phyloP scores from a whole-genome alignment of 208 protist species.

The Leptomonas pyrrhocoris region DNA sequence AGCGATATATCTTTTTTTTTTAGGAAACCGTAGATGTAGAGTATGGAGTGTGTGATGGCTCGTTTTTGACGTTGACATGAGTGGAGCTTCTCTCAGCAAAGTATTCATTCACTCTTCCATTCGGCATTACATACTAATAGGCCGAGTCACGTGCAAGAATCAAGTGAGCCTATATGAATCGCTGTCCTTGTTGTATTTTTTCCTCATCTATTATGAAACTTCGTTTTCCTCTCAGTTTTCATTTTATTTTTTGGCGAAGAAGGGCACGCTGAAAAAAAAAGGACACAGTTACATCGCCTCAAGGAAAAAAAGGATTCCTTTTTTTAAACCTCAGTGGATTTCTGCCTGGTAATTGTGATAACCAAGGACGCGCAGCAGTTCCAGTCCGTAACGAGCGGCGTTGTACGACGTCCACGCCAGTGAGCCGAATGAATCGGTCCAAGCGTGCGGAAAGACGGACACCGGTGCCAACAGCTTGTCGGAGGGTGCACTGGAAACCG shows the following conservation, averaged over 20 bases:
- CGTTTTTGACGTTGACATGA: too few species aligned
- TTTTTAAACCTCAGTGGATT: not conserved
- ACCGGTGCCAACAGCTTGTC: conserved; percentile 5
- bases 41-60: too few species aligned
- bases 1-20: too few species aligned
- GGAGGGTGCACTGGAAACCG: not conserved
- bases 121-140: too few species aligned
- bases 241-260: not conserved
- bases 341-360: not conserved
- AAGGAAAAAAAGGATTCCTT: conserved; percentile 10
- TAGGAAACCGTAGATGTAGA: too few species aligned
- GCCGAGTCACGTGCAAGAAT: too few species aligned
- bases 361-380: conserved; percentile 37
- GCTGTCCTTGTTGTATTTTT: too few species aligned
- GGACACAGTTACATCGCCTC: not conserved
- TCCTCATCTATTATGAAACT: not conserved
- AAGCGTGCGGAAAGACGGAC: conserved; percentile 17
- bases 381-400: conserved; percentile 65
- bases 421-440: conserved; percentile 46
- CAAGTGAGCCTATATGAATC: too few species aligned
- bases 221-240: not conserved
- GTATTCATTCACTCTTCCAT: too few species aligned
- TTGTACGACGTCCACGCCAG: conserved; percentile 59
- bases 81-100: too few species aligned
- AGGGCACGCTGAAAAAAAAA: not conserved